phyloP scores from a whole-genome alignment of 2,329 filamentous ascomycete genomes.

The Nemania diffusa region DNA sequence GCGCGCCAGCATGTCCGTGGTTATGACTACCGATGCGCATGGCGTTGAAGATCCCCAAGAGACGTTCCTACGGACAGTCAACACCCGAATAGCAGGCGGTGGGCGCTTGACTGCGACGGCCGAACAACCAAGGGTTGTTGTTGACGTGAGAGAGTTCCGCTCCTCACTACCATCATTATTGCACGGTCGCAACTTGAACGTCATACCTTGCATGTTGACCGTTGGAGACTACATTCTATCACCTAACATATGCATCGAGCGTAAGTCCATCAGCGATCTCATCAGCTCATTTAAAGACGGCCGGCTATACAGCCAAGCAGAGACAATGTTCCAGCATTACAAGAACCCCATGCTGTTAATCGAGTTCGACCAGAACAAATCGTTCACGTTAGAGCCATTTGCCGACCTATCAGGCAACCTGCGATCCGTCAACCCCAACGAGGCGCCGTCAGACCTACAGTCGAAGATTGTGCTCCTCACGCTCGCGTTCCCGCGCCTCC shows the following conservation, averaged over 20 bases:
- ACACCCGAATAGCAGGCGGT: slow-evolving; percentile 95
- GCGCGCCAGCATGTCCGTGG: slow-evolving; percentile 90
- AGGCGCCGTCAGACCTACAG: slow-evolving; percentile 79
- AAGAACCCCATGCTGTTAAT: slow-evolving; percentile 90
- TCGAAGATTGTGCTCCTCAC: slow-evolving; percentile 92
- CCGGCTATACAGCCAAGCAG: slow-evolving; percentile 88
- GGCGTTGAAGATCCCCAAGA: slow-evolving; percentile 85
- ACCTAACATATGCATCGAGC: slow-evolving; percentile 90
- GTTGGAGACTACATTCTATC: slow-evolving; percentile 96
- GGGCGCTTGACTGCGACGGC: slow-evolving; percentile 85
- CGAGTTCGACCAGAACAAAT: slow-evolving; percentile 97
- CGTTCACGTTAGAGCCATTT: slow-evolving; percentile 90
- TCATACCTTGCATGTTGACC: slow-evolving; percentile 94
- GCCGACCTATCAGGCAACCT: slow-evolving; percentile 73
- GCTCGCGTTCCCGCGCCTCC: slow-evolving; percentile 87
- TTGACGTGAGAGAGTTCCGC: slow-evolving; percentile 95
- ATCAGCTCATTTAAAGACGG: slow-evolving; percentile 93
- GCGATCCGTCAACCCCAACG: slow-evolving; percentile 69
- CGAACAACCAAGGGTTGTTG: slow-evolving; percentile 87
- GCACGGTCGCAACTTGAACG: slow-evolving; percentile 86
- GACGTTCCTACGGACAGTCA: slow-evolving; percentile 91
- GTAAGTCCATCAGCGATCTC: slow-evolving; percentile 91
- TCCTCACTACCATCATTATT: slow-evolving; percentile 91
- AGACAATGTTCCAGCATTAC: slow-evolving; percentile 96
- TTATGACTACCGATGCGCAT: slow-evolving; percentile 77